phyloP scores from a whole-genome alignment of 208 protist species.

The Zelonia costaricensis region DNA sequence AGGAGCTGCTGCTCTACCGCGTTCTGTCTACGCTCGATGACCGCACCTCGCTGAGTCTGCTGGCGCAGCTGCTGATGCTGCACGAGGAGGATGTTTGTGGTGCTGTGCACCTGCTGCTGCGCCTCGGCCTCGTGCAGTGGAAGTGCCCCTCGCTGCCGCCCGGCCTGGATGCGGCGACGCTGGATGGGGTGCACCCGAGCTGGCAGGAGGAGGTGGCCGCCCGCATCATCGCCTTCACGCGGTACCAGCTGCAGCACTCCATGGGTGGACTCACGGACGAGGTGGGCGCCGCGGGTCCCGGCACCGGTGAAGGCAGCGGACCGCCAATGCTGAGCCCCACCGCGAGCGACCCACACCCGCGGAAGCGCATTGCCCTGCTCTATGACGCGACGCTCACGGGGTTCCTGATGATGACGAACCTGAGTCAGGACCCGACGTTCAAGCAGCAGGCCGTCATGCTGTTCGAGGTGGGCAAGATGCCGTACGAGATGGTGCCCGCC shows the following conservation, averaged over 20 bases:
- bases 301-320: too few species aligned
- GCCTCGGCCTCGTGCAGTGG: slow-evolving; percentile 89
- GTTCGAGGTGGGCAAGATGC: slow-evolving; percentile 91
- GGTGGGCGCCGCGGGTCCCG: background rate
- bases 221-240: slow-evolving; percentile 23
- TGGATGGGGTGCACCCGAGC: slow-evolving; percentile 46
- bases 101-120: slow-evolving; percentile 90
- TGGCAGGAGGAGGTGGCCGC: slow-evolving; percentile 52
- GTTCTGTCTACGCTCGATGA: slow-evolving; percentile 96
- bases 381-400: slow-evolving; percentile 96
- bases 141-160: slow-evolving; percentile 41
- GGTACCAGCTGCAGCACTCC: slow-evolving; percentile 23
- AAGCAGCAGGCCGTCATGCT: slow-evolving; percentile 92
- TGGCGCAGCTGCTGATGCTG: slow-evolving; percentile 93
- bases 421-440: slow-evolving; percentile 82
- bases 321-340: too few species aligned
- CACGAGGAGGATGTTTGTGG: slow-evolving; percentile 89
- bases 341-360: slow-evolving; percentile 30
- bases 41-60: slow-evolving; percentile 86
- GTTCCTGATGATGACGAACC: slow-evolving; percentile 98
- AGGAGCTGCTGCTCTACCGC: slow-evolving; percentile 96
- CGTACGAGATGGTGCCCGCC: slow-evolving; percentile 68
- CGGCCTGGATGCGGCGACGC: slow-evolving; percentile 18
- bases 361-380: slow-evolving; percentile 93
- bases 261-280: slow-evolving; percentile 8